Base-by-base conservation (phyloP, 805 yeast species). In the Ogataea paradorogensis region DNA sequence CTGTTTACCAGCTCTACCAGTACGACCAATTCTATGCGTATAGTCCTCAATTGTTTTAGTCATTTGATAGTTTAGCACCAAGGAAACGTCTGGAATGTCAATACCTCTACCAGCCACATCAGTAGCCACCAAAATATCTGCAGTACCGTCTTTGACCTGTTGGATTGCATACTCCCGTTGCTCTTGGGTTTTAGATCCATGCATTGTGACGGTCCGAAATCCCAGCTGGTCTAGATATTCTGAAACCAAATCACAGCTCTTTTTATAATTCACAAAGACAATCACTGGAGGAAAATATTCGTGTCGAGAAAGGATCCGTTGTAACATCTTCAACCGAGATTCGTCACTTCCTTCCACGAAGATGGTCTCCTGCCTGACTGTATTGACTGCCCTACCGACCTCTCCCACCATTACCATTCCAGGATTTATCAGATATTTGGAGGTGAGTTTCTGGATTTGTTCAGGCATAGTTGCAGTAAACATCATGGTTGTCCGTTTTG, bases 31-130 rank as follows among this genome's bases (percentile, higher is more conserved):
- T 56, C 98, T 74, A 63, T 91, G 99, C 14, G 91, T 76, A 52
- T 89, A 91, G 43, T 84, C 90, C 47, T 89, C 96, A 31, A 89
- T 75, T 24, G 71, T 70, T 46, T 71, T 76, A 8, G 89, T 66
- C 90, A 90, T 82, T 51, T 91, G 96, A 56, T 74, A 90, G 59
- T 91, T 93, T 15, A 93, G 61, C 8, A 91, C 98, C 25, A 90
- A 59, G 0, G 93, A 78, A 7, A 91, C 95, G 50, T 85, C 74
- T 1, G 88, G 82, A n/a, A 91, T 80, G 61, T 93, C 98, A 31
- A 91, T 77, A 58, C 99, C 99, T 66, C 99, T 76, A 3, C 96
- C 95, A 0, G 97, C 97, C 16, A 91, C 88, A 59, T 91, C 96
- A 0, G 98, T 93, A 3, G 97, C 98, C 13, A 91, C 80, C 30